Percentiles rank a stretch among this genome's conserved stretches.
These are phyloP conservation scores for Alloteropsis angusta DNA, from an alignment of 202 grass and related monocot species.

Conservation along the genomic window DNA sequence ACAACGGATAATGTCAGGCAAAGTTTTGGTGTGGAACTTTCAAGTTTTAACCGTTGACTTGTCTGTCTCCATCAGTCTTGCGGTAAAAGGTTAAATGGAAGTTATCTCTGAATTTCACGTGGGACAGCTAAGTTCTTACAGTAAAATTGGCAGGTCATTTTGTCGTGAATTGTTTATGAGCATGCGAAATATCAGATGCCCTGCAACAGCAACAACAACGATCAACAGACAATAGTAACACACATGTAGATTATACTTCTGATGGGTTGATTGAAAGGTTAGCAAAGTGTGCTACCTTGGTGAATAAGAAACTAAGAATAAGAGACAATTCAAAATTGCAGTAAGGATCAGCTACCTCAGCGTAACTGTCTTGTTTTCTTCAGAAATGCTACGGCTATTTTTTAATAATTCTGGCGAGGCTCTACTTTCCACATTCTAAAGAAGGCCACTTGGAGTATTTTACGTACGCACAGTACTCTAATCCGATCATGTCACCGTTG, in stretches of 20 bases:
- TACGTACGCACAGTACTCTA: neutral
- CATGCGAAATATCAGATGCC: neutral
- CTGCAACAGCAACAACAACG: neutral
- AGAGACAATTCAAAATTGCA: no score
- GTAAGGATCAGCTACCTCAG: neutral
- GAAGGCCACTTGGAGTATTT: conserved; percentile 23
- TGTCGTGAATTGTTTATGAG: neutral
- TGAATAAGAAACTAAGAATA: no score
- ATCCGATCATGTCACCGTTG: neutral
- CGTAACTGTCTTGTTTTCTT: neutral
- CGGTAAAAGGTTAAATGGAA: no score
- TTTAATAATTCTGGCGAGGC: neutral
- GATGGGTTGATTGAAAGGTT: neutral
- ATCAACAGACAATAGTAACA: no score
- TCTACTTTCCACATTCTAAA: conserved; percentile 24
- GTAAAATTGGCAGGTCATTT: neutral
- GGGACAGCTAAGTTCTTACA: neutral
- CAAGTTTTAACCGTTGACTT: neutral
- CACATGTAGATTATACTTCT: neutral
- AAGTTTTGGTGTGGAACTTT: neutral
- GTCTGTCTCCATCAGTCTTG: neutral
- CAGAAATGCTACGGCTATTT: neutral
- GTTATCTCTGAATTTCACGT: no score
- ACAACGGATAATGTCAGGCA: neutral
- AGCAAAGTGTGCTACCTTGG: neutral